These are phyloP conservation scores for Hypoxylon rickii DNA, from an alignment of 495 filamentous ascomycete species.

Conservation along the genomic window DNA sequence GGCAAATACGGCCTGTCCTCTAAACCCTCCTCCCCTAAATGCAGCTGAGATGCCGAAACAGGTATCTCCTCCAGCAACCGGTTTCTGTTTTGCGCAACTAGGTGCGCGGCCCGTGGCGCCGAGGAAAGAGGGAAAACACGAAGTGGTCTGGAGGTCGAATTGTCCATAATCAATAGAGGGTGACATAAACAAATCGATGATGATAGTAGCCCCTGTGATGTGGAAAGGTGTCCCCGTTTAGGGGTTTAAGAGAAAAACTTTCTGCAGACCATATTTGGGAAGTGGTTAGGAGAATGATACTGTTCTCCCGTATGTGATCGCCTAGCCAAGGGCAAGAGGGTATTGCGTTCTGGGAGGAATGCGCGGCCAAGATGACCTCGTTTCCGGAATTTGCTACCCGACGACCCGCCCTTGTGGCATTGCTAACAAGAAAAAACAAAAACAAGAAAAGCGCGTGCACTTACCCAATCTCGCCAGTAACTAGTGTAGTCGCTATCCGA, in stretches of 20 bases:
- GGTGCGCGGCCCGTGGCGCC: no score
- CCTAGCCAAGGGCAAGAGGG: not conserved
- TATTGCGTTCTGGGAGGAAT: not conserved
- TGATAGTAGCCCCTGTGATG: not conserved
- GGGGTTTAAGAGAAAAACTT: not conserved
- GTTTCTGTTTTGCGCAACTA: no score
- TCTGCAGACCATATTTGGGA: not conserved
- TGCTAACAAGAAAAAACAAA: no score
- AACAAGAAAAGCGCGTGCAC: conserved; percentile 42
- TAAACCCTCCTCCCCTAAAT: conserved; percentile 1
- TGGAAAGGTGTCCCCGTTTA: not conserved
- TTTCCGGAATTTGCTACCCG: not conserved
- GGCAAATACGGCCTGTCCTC: not conserved
- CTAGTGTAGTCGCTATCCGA: conserved; percentile 98
- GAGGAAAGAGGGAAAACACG: not conserved
- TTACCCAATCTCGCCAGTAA: conserved; percentile 99
- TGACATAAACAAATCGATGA: not conserved
- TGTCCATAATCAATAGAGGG: conserved; percentile 1
- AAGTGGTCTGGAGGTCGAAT: not conserved
- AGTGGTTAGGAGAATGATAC: not conserved
- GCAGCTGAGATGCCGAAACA: not conserved
- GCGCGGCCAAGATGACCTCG: not conserved
- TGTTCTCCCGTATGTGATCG: not conserved
- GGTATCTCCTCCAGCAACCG: not conserved
- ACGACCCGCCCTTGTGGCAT: not conserved